phyloP scores from a whole-genome alignment of 345 rosid species.

The Excoecaria cochinchinensis region DNA sequence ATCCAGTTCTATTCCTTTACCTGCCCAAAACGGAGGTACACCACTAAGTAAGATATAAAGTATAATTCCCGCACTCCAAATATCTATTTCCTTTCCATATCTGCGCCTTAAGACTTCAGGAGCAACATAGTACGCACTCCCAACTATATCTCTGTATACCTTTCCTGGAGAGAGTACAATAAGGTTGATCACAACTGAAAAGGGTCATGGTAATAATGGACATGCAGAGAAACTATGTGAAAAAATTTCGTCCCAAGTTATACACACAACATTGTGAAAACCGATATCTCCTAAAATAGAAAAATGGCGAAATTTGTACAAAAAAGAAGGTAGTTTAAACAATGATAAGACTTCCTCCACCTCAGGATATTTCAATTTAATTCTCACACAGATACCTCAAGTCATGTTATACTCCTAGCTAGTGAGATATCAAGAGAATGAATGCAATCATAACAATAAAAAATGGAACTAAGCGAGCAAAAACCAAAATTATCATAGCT shows the following conservation, averaged over 20 bases:
- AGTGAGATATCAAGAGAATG: background rate
- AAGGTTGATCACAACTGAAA: background rate
- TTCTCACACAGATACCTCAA: background rate
- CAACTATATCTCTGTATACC: slow-evolving; percentile 65
- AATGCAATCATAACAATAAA: background rate
- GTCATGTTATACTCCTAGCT: background rate
- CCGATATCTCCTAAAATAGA: too few species aligned
- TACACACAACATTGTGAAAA: background rate
- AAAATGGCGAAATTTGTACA: background rate
- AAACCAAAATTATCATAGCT: background rate
- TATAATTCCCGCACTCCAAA: slow-evolving; percentile 95
- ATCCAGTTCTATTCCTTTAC: slow-evolving; percentile 34
- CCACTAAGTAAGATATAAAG: slow-evolving; percentile 85
- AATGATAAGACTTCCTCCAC: background rate
- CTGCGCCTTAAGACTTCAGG: slow-evolving; percentile 81
- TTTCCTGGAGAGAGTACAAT: slow-evolving; percentile 50
- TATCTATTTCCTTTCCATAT: slow-evolving; percentile 88
- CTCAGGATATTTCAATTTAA: background rate
- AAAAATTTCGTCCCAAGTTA: background rate
- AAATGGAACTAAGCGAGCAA: background rate
- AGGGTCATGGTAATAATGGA: background rate
- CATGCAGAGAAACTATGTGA: background rate
- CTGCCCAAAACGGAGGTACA: slow-evolving; percentile 97
- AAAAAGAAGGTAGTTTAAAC: background rate
- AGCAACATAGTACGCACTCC: slow-evolving; percentile 96